These are phyloP conservation scores for Gautieria morchelliformis DNA, from an alignment of 768 basidiomycete genomes.

Conservation along the genomic window DNA sequence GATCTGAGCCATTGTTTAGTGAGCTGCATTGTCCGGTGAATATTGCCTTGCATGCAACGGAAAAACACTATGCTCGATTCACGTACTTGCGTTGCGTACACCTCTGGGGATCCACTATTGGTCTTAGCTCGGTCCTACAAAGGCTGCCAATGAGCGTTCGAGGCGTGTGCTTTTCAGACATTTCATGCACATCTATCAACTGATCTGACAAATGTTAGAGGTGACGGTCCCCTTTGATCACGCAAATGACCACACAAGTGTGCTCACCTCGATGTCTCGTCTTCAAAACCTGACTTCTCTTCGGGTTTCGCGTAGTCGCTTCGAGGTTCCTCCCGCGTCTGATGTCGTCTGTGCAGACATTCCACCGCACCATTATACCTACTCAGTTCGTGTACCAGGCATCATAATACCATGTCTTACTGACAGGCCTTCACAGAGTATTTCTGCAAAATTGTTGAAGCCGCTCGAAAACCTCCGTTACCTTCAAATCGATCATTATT, in stretches of 20 bases:
- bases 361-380: conserved; percentile 3
- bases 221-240: conserved; percentile 4
- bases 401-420: background rate
- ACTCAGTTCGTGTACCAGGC: background rate
- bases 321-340: conserved; percentile 2
- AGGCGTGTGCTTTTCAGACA: background rate
- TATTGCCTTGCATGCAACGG: conserved; percentile 1
- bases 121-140: background rate
- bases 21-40: conserved; percentile 2
- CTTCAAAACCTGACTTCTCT: background rate
- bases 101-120: background rate
- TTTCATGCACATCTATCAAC: background rate
- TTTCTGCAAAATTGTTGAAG: conserved; percentile 4
- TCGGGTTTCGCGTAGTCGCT: conserved; percentile 5
- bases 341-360: background rate
- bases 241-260: conserved; percentile 1
- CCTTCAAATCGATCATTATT: conserved; percentile 6
- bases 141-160: conserved; percentile 1
- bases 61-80: conserved; percentile 2
- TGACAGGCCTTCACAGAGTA: background rate
- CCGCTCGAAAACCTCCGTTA: background rate
- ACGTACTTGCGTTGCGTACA: background rate
- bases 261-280: conserved; percentile 6
- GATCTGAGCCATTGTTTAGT: background rate
- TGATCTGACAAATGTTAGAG: background rate